These are phyloP conservation scores for Ophiostoma quercus DNA, from an alignment of 2,329 filamentous ascomycete species.

Conservation along the genomic window DNA sequence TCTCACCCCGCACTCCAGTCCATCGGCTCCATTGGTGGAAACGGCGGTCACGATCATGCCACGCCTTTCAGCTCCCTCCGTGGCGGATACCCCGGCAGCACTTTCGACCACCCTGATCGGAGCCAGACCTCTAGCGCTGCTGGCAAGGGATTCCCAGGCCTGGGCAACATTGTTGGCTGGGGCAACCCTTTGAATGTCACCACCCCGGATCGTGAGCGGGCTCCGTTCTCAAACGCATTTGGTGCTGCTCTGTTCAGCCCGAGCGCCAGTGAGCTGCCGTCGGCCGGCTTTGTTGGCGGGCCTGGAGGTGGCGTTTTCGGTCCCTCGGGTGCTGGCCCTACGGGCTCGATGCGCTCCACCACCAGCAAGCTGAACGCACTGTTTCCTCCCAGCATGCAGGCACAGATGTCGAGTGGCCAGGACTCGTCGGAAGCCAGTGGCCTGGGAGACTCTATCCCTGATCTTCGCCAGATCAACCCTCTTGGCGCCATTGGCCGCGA, in stretches of 20 bases:
- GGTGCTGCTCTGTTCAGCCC: constrained; percentile 76
- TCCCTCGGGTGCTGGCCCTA: constrained; percentile 42
- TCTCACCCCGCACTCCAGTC: not conserved
- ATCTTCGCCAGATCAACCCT: constrained; percentile 56
- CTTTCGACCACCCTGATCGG: constrained; percentile 71
- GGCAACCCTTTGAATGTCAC: constrained; percentile 54
- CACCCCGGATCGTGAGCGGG: constrained; percentile 62
- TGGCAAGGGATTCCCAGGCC: constrained; percentile 63
- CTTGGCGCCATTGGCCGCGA: constrained; percentile 63
- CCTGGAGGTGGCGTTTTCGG: constrained; percentile 26
- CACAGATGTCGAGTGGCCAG: constrained; percentile 38
- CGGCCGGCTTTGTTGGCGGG: constrained; percentile 60
- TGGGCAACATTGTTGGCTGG: constrained; percentile 60
- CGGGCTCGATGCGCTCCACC: constrained; percentile 62
- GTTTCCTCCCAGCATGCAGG: constrained; percentile 84
- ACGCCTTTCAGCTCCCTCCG: constrained; percentile 51
- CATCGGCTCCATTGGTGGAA: constrained; percentile 38
- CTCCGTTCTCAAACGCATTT: constrained; percentile 55
- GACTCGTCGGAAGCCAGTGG: constrained; percentile 58
- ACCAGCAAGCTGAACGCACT: constrained; percentile 79
- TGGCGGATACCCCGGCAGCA: constrained; percentile 38
- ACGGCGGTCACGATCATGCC: constrained; percentile 38
- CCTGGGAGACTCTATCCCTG: constrained; percentile 52
- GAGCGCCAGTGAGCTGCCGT: constrained; percentile 67
- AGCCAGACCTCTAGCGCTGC: constrained; percentile 90